Conservation (phyloP, 371 early-diverging fungal species). For the Zychaea mexicana region DNA sequence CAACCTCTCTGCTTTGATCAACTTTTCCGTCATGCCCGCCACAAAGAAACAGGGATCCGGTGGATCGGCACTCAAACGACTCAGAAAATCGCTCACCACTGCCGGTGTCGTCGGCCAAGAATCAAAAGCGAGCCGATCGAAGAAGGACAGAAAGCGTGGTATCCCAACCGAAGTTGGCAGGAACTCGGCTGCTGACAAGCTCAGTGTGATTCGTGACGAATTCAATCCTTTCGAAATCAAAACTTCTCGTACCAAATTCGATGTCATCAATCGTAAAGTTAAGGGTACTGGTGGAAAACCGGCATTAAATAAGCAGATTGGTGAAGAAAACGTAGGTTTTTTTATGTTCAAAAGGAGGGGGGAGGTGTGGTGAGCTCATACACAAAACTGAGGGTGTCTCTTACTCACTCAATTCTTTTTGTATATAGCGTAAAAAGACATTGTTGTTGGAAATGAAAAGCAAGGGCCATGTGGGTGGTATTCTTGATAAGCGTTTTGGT, state of each 20-base stretch:
- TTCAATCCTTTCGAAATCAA: constrained; percentile 93
- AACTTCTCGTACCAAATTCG: constrained; percentile 75
- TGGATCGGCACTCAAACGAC: constrained; percentile 77
- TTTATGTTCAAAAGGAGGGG: background rate
- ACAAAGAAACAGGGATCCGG: constrained; percentile 26
- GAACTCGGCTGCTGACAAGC: constrained; percentile 53
- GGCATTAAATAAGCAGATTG: constrained; percentile 75
- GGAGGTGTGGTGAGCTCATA: too few relatives aligned
- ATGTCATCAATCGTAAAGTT: constrained; percentile 85
- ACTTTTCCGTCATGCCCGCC: constrained; percentile 6
- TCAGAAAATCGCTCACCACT: constrained; percentile 71
- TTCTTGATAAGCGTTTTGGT: constrained; percentile 95
- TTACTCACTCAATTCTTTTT: background rate
- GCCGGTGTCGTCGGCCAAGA: constrained; percentile 82
- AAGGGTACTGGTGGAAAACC: constrained; percentile 87
- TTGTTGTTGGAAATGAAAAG: constrained; percentile 75
- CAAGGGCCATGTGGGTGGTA: constrained; percentile 70
- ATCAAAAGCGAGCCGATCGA: constrained; percentile 59
- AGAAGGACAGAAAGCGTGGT: constrained; percentile 67
- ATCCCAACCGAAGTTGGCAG: constrained; percentile 56
- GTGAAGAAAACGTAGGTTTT: constrained; percentile 74
- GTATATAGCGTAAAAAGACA: constrained; percentile 75
- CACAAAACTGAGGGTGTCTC: background rate
- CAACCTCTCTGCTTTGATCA: too few relatives aligned
- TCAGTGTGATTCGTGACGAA: constrained; percentile 57